These are phyloP conservation scores for Acer saccharum DNA, from an alignment of 345 rosid species.

Conservation along the genomic window DNA sequence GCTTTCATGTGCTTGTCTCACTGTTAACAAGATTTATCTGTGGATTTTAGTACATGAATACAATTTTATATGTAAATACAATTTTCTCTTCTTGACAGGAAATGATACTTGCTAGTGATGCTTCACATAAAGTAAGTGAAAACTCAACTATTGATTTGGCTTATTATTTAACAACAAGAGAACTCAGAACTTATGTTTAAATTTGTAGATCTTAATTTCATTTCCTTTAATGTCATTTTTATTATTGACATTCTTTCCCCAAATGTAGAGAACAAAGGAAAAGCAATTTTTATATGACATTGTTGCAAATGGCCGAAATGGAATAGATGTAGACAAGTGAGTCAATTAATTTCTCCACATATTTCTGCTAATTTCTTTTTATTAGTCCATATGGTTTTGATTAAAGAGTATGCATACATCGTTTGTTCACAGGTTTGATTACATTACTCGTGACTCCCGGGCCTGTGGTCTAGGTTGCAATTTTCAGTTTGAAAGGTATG, in stretches of 20 bases:
- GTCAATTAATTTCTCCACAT: slow-evolving; percentile 7
- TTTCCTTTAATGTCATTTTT: neutral
- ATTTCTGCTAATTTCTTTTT: neutral
- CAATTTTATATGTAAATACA: neutral
- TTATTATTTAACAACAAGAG: slow-evolving; percentile 1
- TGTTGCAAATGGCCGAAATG: slow-evolving; percentile 79
- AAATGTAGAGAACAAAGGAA: slow-evolving; percentile 46
- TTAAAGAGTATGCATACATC: neutral
- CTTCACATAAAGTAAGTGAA: slow-evolving; percentile 42
- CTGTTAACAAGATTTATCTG: neutral
- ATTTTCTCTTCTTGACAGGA: slow-evolving; percentile 41
- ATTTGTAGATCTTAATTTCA: slow-evolving; percentile 3
- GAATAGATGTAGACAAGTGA: slow-evolving; percentile 76
- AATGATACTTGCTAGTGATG: slow-evolving; percentile 59
- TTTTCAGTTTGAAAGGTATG: slow-evolving; percentile 64
- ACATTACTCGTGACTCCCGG: slow-evolving; percentile 63
- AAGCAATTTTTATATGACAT: slow-evolving; percentile 70
- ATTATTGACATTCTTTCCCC: neutral
- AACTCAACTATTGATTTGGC: slow-evolving; percentile 1
- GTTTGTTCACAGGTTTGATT: slow-evolving; percentile 58
- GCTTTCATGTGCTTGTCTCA: neutral
- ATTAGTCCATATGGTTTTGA: slow-evolving; percentile 5
- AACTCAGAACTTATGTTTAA: neutral
- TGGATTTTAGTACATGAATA: neutral
- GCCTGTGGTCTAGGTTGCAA: slow-evolving; percentile 70